A percentile compares a stretch with the other conserved stretches of the same genome.
Evolutionary conservation across 768 basidiomycete genomes (phyloP).

Genomic region (Termitomyces sp.): DNA sequence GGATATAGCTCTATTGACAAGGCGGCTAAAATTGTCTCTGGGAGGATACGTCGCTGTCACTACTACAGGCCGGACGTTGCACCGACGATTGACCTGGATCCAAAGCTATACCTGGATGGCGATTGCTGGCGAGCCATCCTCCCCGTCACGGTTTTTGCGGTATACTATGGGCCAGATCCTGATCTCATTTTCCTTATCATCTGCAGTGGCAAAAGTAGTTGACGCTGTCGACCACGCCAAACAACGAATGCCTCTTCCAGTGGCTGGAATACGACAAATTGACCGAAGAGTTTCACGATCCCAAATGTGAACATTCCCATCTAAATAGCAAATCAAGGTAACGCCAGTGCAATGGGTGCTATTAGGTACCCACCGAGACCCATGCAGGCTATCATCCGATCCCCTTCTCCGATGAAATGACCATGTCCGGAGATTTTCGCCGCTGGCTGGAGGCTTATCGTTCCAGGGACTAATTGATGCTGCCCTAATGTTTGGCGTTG

Average conservation of each 20-base stretch:
- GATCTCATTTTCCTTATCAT: neutral
- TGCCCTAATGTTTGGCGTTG: neutral
- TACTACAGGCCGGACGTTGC: too few species aligned
- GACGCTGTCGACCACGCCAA: constrained; percentile 4
- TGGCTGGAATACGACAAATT: constrained; percentile 1
- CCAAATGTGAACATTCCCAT: constrained; percentile 9
- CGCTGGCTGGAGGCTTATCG: neutral
- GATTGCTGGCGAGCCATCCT: neutral
- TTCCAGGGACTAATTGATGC: neutral
- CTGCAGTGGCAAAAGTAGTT: constrained; percentile 1
- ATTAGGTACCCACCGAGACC: neutral
- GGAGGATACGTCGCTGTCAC: too few species aligned
- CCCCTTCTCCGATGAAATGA: constrained; percentile 7
- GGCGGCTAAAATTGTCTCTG: too few species aligned
- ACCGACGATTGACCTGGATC: too few species aligned
- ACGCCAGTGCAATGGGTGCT: neutral
- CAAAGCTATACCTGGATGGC: neutral
- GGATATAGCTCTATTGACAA: too few species aligned
- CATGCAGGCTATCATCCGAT: constrained; percentile 8
- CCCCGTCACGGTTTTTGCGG: neutral
- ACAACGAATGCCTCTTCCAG: constrained; percentile 9
- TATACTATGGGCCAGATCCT: constrained; percentile 3
- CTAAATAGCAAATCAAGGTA: neutral
- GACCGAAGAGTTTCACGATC: constrained; percentile 3
- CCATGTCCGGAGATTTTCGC: neutral